Conservation (phyloP, 768 basidiomycete genomes). For the Tylopilus sp. region DNA sequence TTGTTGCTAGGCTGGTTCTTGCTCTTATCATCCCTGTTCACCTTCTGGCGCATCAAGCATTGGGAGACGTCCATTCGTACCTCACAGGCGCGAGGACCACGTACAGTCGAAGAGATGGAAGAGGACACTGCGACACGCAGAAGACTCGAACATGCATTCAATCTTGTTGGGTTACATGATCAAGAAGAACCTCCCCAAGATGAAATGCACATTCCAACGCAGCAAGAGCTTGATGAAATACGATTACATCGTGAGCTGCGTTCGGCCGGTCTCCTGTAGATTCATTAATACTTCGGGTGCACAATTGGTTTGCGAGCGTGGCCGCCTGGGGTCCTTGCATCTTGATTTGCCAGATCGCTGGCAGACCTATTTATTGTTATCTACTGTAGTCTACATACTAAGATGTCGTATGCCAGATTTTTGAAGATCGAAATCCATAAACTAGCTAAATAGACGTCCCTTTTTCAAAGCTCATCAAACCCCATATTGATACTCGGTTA, state of each 20-base stretch:
- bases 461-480: constrained; percentile 43
- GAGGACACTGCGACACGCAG: constrained; percentile 50
- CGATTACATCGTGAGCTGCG: constrained; percentile 48
- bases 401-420: background rate
- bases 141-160: constrained; percentile 51
- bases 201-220: constrained; percentile 22
- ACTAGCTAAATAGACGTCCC: background rate
- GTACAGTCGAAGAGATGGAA: constrained; percentile 42
- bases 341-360: background rate
- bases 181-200: constrained; percentile 4
- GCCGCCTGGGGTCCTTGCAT: background rate
- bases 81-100: constrained; percentile 25
- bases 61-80: constrained; percentile 74
- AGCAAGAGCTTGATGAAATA: constrained; percentile 38
- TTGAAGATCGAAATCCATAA: background rate
- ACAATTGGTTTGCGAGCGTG: background rate
- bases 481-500: constrained; percentile 69
- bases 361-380: constrained; percentile 16
- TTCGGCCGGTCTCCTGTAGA: constrained; percentile 52
- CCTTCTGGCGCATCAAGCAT: constrained; percentile 81
- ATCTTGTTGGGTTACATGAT: constrained; percentile 36
- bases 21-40: constrained; percentile 75
- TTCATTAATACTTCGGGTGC: constrained; percentile 1
- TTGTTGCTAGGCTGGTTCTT: constrained; percentile 79
- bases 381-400: constrained; percentile 20